Evolutionary conservation across 2,329 filamentous ascomycete genomes (phyloP).

Genomic region (Ascochyta koolunga): DNA sequence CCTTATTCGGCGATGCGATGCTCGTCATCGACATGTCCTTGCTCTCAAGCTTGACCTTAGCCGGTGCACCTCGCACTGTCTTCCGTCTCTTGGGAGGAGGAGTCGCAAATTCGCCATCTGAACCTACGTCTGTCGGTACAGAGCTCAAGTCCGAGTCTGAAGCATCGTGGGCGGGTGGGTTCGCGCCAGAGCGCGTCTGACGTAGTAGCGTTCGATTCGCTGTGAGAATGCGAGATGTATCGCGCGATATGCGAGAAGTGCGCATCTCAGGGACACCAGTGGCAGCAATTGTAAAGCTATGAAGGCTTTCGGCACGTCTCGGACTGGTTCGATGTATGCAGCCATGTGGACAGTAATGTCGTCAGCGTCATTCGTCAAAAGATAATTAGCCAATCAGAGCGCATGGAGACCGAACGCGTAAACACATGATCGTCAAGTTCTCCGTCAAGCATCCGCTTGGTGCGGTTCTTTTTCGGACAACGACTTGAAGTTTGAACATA

Average conservation of each 20-base stretch:
- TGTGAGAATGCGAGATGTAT: constrained; percentile 42
- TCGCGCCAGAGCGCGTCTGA: constrained; percentile 38
- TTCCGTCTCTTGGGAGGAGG: constrained; percentile 56
- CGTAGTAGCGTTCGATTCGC: constrained; percentile 41
- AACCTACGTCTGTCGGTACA: constrained; percentile 31
- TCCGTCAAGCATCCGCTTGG: no score
- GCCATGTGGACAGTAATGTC: constrained; percentile 10
- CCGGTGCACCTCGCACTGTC: constrained; percentile 39
- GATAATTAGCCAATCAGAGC: constrained; percentile 2
- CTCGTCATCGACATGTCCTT: constrained; percentile 25
- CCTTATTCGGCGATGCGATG: constrained; percentile 34
- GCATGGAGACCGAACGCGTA: constrained; percentile 8
- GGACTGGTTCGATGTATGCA: not conserved
- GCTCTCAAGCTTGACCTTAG: constrained; percentile 37
- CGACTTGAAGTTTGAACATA: not conserved
- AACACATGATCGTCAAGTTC: not conserved
- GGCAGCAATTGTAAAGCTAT: not conserved
- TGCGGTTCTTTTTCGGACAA: no score
- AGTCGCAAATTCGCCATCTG: constrained; percentile 27
- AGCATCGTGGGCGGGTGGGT: constrained; percentile 27
- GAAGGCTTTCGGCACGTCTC: not conserved
- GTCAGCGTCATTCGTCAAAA: constrained; percentile 4
- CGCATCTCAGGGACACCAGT: constrained; percentile 31
- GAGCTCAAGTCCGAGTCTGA: constrained; percentile 45
- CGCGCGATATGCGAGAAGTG: constrained; percentile 47